Base-by-base conservation (phyloP, 495 filamentous ascomycete species). In the Penicillium soppii region DNA sequence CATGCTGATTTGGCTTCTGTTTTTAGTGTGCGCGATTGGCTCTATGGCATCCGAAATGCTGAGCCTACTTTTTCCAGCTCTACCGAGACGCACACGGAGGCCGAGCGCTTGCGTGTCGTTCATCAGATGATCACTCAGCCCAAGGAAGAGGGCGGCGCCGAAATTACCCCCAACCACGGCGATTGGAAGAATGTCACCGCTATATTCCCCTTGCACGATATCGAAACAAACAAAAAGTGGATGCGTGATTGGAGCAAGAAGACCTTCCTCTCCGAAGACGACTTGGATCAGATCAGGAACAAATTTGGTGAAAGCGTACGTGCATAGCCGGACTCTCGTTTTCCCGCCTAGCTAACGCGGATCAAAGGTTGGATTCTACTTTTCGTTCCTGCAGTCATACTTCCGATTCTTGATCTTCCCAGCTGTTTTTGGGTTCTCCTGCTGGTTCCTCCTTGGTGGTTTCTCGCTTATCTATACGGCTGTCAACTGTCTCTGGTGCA, bases 381-480 rank as follows among this genome's bases (percentile, higher is more conserved):
- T 98, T 62, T 87, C 95, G 2, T 98, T 98, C 67, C 74, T 96
- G 46, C 91, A 96, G 72, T 86, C 87, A 0, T 98, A 98, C 68
- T 95, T 96, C 62, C 72, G 78, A 29, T 96, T 96, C 63, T 72
- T 96, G 22, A 66, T 89, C 8, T 90, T 94, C 54, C 92, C 92
- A 0, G 95, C 94, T 2, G 77, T 78, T 12, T 88, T 96, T 64
- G 94, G 95, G 4, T 80, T 87, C 50, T 83, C 81, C 2, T 82
- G 88, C 25, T 97, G 90, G 88, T 62, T 94, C 23, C 57, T 97
- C 12, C 77, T 98, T 2, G 90, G 92, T 2, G 79, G 85, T 35
- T 98, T 87, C 68, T 97, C 92, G 4, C 80, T 83, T 52, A 70
- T 92, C 32, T 98, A 96, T 57, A 88, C 88, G 2, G 60, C 92